Evolutionary conservation across 148 eudicot species (phyloP), one percentile per base, ranked within the genome.

Genomic region (Limonium bicolor): DNA sequence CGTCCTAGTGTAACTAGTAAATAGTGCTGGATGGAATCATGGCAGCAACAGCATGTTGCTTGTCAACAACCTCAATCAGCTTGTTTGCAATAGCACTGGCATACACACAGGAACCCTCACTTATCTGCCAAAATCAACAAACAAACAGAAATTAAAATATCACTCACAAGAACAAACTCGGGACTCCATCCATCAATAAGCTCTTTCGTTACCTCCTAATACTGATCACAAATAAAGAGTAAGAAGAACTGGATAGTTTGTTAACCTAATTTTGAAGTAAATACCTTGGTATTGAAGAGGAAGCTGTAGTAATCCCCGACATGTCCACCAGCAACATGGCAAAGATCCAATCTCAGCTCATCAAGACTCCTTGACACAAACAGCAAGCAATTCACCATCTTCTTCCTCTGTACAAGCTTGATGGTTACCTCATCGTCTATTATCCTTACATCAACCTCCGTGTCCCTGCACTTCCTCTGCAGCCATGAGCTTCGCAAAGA

Each of bases 321-420:
- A 41, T 80, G 93, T 11, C 97, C 97, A 20, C 95, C 97, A 32
- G 95, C 93, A 46, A 90, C 97, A 69, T 90, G 95, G 12, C 81
- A 75, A 6, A 84, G 68, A 52, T 90, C 93, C 39, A 90, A 67
- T 67, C 80, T 81, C 23, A 84, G 76, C 35, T 88, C 97, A 51
- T 88, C 93, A 24, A 88, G 93, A 6, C 63, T 74, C 48, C 71
- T 74, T 1, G 95, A 88, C 16, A 84, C 95, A 37, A 67, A 61
- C 43, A 84, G 31, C 49, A 84, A 45, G 28, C 35, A 33, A 53
- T 90, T 72, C 10, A 80, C 80, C 33, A 71, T 63, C 58, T 74
- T 80, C 84, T 84, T 84, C 20, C 80, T 62, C 41, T 90, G 95
- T 6, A 82, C 97, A 4, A 90, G 74, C 56, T 90, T 90, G 11